A percentile compares a stretch with the other conserved stretches of the same genome.
phyloP scores from a whole-genome alignment of 257 asterid species.

The Forsythia suspensa region DNA sequence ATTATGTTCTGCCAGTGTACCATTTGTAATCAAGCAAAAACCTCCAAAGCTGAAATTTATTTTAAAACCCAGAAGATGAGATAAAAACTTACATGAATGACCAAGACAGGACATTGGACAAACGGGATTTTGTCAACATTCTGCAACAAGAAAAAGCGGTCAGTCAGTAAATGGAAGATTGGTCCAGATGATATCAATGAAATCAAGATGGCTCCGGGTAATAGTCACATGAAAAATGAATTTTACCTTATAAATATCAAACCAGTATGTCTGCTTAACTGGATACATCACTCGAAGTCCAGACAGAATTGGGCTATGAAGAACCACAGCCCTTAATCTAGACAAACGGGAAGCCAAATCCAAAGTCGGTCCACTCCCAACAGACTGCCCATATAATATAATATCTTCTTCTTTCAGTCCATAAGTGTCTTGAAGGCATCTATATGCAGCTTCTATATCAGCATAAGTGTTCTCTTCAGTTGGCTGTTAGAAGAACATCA shows the following conservation, averaged over 20 bases:
- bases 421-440: slow-evolving; percentile 77
- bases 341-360: slow-evolving; percentile 83
- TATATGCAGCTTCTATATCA: slow-evolving; percentile 91
- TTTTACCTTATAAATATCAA: slow-evolving; percentile 92
- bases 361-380: slow-evolving; percentile 95
- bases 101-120: slow-evolving; percentile 83
- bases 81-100: slow-evolving; percentile 77
- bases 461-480: slow-evolving; percentile 90
- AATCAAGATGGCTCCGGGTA: slow-evolving; percentile 9
- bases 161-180: slow-evolving; percentile 4
- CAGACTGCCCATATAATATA: slow-evolving; percentile 90
- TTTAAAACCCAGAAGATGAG: slow-evolving; percentile 6
- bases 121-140: slow-evolving; percentile 85
- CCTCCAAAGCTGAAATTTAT: background rate
- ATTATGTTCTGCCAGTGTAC: background rate
- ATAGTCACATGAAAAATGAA: slow-evolving; percentile 2
- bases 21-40: slow-evolving; percentile 4
- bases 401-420: slow-evolving; percentile 85
- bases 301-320: slow-evolving; percentile 92
- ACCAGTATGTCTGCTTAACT: slow-evolving; percentile 91
- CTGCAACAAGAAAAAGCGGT: slow-evolving; percentile 44
- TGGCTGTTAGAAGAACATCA: slow-evolving; percentile 50
- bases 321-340: slow-evolving; percentile 89
- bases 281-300: slow-evolving; percentile 98
- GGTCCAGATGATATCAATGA: slow-evolving; percentile 10